A percentile compares a stretch with the other conserved stretches of the same genome.
These are phyloP conservation scores for Penicillium sp. DNA, from an alignment of 2,329 filamentous ascomycete genomes.

Conservation along the genomic window DNA sequence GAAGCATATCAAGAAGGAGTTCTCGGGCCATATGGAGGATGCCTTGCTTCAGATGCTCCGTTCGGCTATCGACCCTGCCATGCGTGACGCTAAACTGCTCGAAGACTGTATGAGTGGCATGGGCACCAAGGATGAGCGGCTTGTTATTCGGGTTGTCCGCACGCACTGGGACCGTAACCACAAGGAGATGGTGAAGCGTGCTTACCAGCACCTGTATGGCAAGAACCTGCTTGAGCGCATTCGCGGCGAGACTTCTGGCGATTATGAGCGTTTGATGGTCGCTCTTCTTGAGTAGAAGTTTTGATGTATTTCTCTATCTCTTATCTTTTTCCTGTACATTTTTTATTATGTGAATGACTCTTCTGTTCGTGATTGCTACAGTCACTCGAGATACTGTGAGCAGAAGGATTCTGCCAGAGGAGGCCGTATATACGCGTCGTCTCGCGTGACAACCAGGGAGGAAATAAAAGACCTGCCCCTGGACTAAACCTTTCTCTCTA, in stretches of 20 bases:
- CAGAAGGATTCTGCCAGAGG: too few relatives aligned
- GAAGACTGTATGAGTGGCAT: slow-evolving; percentile 82
- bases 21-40: slow-evolving; percentile 87
- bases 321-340: slow-evolving; percentile 1
- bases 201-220: slow-evolving; percentile 69
- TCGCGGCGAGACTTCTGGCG: slow-evolving; percentile 76
- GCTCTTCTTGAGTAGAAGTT: slow-evolving; percentile 51
- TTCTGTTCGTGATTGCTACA: not conserved
- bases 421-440: too few relatives aligned
- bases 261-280: slow-evolving; percentile 74
- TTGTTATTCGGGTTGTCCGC: slow-evolving; percentile 73
- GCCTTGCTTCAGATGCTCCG: slow-evolving; percentile 77
- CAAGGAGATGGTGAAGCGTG: slow-evolving; percentile 72
- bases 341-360: not conserved
- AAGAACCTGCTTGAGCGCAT: slow-evolving; percentile 66
- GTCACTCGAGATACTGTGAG: not conserved
- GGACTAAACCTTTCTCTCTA: too few relatives aligned
- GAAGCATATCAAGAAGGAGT: slow-evolving; percentile 72
- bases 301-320: not conserved
- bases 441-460: too few relatives aligned
- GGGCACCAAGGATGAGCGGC: slow-evolving; percentile 79
- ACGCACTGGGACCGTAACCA: slow-evolving; percentile 77
- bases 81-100: slow-evolving; percentile 76
- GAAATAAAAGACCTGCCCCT: too few relatives aligned
- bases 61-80: slow-evolving; percentile 72